Evolutionary conservation across 768 basidiomycete species (phyloP), one percentile per base, ranked within the genome.

Genomic region (Tricholoma bakamatsutake): DNA sequence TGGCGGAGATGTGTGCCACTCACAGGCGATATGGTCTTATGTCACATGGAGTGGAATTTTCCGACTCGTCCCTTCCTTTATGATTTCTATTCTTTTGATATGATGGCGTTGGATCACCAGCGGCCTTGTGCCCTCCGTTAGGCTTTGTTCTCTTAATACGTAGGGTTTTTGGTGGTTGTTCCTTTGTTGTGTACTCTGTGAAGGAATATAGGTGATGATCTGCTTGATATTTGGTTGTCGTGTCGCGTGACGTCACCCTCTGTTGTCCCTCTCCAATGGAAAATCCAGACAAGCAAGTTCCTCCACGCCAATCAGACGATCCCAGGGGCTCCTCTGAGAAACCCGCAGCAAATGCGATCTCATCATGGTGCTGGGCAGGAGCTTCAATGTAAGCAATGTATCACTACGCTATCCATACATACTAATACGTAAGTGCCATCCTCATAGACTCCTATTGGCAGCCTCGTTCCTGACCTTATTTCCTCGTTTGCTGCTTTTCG

Each of bases 401-500:
- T 66, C 46, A 18, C 18, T 30, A 27, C 11, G n/a, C 24, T 55
- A 62, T 49, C 53, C 8, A 17, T 50, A 5, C 55, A 30, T 34
- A 60, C 43, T 59, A 59, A 55, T 66, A n/a, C n/a, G n/a, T n/a
- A 56, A 21, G 55, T 65, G 53, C 47, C 31, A 47, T 47, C 48
- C 8, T 18, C 24, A n/a, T 42, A 69, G 69, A 47, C 54, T 67
- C 33, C 51, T 66, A 18, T 17, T 63, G 17, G 46, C 62, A 34
- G 61, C 67, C 13, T 35, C 58, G 50, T 64, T 65, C 61, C 69
- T 83, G 48, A 64, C 79, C 3, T 62, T 81, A 31, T 86, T 77
- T 57, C 88, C 90, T 53, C 78, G 81, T 28, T 65, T 90, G 49
- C 71, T 90, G 31, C 77, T 90, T 50, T 89, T 90, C 67, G 70